phyloP scores from a whole-genome alignment of 805 yeast genomes.

The Candida ulmi region DNA sequence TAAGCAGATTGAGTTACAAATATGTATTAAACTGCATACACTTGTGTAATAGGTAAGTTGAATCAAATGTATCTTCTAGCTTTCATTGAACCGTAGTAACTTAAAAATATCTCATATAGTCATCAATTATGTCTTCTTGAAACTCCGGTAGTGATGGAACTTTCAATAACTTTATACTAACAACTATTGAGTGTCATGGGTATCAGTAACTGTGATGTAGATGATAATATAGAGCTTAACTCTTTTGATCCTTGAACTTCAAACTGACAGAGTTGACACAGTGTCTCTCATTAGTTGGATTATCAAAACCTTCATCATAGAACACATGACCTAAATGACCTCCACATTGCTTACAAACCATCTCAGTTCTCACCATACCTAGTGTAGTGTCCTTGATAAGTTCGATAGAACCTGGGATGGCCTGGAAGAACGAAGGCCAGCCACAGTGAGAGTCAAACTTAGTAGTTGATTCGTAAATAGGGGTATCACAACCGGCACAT shows the following conservation, averaged over 20 bases:
- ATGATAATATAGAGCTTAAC: too few species aligned
- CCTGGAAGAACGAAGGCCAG: conserved; percentile 96
- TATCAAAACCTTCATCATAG: conserved; percentile 81
- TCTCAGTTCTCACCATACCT: conserved; percentile 87
- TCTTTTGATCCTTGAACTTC: conserved; percentile 40
- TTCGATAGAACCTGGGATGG: conserved; percentile 72
- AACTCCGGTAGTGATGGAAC: too few species aligned
- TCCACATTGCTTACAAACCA: conserved; percentile 82
- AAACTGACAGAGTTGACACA: conserved; percentile 87
- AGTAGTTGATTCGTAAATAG: conserved; percentile 71
- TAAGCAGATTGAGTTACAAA: too few species aligned
- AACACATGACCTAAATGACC: conserved; percentile 96
- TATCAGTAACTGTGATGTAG: too few species aligned
- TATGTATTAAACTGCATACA: too few species aligned
- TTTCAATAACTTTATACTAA: too few species aligned
- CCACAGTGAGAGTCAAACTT: conserved; percentile 93
- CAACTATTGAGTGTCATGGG: too few species aligned
- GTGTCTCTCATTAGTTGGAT: conserved; percentile 87
- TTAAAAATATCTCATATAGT: neutral
- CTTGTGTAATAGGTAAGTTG: too few species aligned
- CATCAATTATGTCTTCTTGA: neutral
- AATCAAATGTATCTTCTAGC: too few species aligned
- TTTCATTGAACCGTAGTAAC: too few species aligned
- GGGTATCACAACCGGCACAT: conserved; percentile 83
- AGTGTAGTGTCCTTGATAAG: conserved; percentile 52